phyloP scores from a whole-genome alignment of 306 rosid species.

The Adenanthera pavonina region DNA sequence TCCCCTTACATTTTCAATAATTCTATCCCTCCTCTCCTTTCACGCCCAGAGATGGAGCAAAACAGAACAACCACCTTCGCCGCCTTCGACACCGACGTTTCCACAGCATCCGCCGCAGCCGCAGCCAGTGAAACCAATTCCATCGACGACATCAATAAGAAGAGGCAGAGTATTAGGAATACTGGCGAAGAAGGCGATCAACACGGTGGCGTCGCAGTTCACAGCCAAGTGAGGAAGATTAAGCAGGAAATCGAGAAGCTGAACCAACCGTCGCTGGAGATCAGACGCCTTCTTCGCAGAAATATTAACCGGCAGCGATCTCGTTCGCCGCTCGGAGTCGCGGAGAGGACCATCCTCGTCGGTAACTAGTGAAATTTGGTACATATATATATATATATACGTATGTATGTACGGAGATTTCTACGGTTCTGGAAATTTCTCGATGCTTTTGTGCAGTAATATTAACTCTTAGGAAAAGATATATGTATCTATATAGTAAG shows the following conservation, averaged over 20 bases:
- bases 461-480: neutral
- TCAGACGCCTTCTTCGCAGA: conserved; percentile 52
- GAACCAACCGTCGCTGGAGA: conserved; percentile 66
- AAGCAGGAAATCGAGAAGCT: conserved; percentile 74
- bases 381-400: neutral
- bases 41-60: conserved; percentile 27
- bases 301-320: conserved; percentile 53
- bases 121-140: neutral
- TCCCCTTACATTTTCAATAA: neutral
- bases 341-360: conserved; percentile 49
- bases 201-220: conserved; percentile 50
- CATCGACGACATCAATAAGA: neutral
- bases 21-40: neutral
- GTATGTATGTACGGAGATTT: neutral
- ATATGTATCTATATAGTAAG: neutral
- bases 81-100: neutral
- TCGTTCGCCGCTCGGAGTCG: conserved; percentile 70
- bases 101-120: neutral
- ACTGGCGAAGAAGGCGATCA: conserved; percentile 8
- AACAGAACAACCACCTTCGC: neutral
- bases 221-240: conserved; percentile 76
- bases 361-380: conserved; percentile 39
- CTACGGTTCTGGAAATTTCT: neutral
- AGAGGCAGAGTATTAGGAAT: neutral
- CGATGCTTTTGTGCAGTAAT: neutral